These are phyloP conservation scores for Corylus americana DNA, from an alignment of 306 rosid species.

Conservation along the genomic window DNA sequence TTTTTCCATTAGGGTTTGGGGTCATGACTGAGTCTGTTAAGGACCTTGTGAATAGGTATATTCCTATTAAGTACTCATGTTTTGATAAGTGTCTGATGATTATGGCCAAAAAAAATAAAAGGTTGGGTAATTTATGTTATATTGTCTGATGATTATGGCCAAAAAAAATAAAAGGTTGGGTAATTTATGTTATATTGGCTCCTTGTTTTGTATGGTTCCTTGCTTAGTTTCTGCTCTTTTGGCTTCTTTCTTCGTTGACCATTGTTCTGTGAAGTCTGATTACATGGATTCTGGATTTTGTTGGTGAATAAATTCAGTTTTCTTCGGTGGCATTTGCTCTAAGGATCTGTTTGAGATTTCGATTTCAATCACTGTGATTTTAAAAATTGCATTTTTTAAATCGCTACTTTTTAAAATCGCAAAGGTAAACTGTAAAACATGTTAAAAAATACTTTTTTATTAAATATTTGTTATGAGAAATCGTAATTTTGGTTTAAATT, in stretches of 20 bases:
- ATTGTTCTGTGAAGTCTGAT: neutral
- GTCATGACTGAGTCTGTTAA: conserved; percentile 65
- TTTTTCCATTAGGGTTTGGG: conserved; percentile 82
- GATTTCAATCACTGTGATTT: too few species aligned
- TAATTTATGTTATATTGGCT: neutral
- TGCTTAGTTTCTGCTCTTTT: neutral
- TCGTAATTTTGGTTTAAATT: too few species aligned
- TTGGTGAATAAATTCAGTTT: neutral
- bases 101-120: neutral
- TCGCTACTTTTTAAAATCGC: too few species aligned
- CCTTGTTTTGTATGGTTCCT: neutral
- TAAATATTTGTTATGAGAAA: too few species aligned
- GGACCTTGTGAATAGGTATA: conserved; percentile 66
- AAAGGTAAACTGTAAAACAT: too few species aligned
- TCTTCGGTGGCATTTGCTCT: neutral
- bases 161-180: neutral
- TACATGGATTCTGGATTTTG: neutral
- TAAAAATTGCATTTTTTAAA: too few species aligned
- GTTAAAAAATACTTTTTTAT: too few species aligned
- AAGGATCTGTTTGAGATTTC: too few species aligned
- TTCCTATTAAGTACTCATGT: neutral
- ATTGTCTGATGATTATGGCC: neutral
- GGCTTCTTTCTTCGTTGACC: neutral
- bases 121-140: neutral
- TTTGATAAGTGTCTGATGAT: conserved; percentile 5